Evolutionary conservation across 495 filamentous ascomycete genomes (phyloP).

Genomic region (Podospora conica): DNA sequence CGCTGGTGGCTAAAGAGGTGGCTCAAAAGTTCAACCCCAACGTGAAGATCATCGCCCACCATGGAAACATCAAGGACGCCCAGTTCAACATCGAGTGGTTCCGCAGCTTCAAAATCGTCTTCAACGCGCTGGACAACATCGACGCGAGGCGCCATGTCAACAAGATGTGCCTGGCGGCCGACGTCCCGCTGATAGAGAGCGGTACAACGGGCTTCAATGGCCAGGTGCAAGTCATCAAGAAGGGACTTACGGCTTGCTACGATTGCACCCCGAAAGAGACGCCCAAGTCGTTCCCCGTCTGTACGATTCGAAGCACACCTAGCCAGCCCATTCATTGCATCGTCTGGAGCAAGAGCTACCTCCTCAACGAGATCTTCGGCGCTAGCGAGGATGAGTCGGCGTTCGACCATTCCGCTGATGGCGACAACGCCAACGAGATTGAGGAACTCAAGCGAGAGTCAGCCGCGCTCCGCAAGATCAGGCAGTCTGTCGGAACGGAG

Average conservation of each 20-base stretch:
- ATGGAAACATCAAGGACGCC: conserved; percentile 93
- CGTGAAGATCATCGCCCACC: conserved; percentile 82
- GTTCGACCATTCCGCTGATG: conserved; percentile 70
- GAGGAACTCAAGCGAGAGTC: conserved; percentile 78
- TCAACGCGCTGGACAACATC: conserved; percentile 96
- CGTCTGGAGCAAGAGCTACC: conserved; percentile 97
- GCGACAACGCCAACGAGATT: conserved; percentile 84
- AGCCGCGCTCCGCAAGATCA: conserved; percentile 73
- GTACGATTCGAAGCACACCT: conserved; percentile 92
- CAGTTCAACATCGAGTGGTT: conserved; percentile 92
- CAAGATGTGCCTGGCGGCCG: conserved; percentile 89
- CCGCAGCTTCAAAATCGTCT: conserved; percentile 71
- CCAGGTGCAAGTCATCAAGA: conserved; percentile 93
- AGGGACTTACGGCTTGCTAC: conserved; percentile 92
- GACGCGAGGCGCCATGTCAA: conserved; percentile 95
- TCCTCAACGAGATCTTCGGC: conserved; percentile 91
- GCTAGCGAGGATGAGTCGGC: conserved; percentile 76
- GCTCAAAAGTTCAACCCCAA: conserved; percentile 86
- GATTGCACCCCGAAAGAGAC: conserved; percentile 85
- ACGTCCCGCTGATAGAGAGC: conserved; percentile 90
- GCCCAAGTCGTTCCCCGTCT: conserved; percentile 88
- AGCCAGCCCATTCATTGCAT: conserved; percentile 98
- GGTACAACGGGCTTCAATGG: conserved; percentile 98
- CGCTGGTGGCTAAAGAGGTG: conserved; percentile 89
- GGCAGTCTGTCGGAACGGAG: conserved; percentile 71